phyloP scores from a whole-genome alignment of 805 yeast species.

The Kluyveromyces nonfermentans region DNA sequence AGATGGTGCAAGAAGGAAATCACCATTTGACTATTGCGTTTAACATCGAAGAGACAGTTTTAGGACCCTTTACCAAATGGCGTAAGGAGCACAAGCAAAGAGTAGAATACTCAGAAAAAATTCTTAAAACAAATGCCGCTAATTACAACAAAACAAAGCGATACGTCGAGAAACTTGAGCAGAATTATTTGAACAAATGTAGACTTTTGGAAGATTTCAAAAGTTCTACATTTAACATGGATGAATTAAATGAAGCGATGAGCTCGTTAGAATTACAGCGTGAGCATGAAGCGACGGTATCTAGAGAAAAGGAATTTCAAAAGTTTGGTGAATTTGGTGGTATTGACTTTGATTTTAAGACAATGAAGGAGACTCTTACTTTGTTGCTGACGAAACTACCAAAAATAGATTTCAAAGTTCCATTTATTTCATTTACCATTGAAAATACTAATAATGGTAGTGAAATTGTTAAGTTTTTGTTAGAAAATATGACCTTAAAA shows the following conservation, averaged over 20 bases:
- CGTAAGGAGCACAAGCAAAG: slow-evolving; percentile 61
- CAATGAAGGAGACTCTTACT: slow-evolving; percentile 32
- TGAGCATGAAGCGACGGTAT: slow-evolving; percentile 16
- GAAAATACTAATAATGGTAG: slow-evolving; percentile 28
- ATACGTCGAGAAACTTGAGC: slow-evolving; percentile 44
- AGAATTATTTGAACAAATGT: slow-evolving; percentile 69
- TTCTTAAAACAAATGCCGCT: slow-evolving; percentile 41
- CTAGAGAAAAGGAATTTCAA: slow-evolving; percentile 23
- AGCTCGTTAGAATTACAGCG: slow-evolving; percentile 16
- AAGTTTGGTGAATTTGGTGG: slow-evolving; percentile 23
- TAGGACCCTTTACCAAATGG: slow-evolving; percentile 69
- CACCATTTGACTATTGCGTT: slow-evolving; percentile 56
- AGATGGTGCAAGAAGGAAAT: slow-evolving; percentile 54
- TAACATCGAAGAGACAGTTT: slow-evolving; percentile 48
- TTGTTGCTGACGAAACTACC: slow-evolving; percentile 42
- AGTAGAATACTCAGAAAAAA: slow-evolving; percentile 49
- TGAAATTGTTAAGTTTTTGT: slow-evolving; percentile 25
- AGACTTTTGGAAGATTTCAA: slow-evolving; percentile 57
- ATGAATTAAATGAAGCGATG: slow-evolving; percentile 17
- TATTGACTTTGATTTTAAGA: slow-evolving; percentile 27
- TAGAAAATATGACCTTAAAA: slow-evolving; percentile 21
- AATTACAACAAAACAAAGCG: slow-evolving; percentile 40
- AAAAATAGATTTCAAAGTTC: slow-evolving; percentile 45
- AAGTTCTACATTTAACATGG: slow-evolving; percentile 18
- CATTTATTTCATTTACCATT: slow-evolving; percentile 38